Base-by-base conservation (phyloP, 1,139 yeast species). In the Saccharomycopsis hybrid region DNA sequence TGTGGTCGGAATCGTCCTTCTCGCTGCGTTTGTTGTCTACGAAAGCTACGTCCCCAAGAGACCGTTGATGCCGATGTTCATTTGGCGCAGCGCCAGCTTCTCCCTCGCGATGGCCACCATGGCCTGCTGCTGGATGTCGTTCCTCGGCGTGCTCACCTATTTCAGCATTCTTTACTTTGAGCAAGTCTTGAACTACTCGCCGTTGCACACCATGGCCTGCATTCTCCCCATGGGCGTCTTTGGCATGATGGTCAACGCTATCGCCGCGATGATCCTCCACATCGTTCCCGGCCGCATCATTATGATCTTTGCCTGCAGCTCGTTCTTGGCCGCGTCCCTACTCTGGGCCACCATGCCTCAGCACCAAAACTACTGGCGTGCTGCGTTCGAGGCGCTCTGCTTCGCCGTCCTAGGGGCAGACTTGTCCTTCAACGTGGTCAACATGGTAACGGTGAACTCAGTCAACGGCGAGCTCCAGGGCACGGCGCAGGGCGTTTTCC, bases 401-500 rank as follows among this genome's bases (percentile, higher is more conserved):
- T 57, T 69, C 24, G 59, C 66, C 0, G 75, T 70, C 37, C 47
- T 72, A n/a, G 77, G 77, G 1, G 76, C 75, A 0, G 77, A 73
- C 56, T 54, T 72, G 9, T 62, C 68, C 11, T 72, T 71, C 56
- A 73, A 73, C 54, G 71, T 73, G 24, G 64, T 68, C 31, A 72
- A 70, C 50, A 60, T 72, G 57, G 66, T 68, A 41, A 63, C 75
- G 0, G 59, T 72, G 32, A 65, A 70, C 3, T 63, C 73, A 0
- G 74, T 72, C 13, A 65, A 66, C 36, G 60, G 58, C 40, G 54
- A 61, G 3, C 56, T 68, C 38, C 75, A 71, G 51, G 66, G 72
- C 40, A 61, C 74, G 7, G 76, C 76, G 1, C 73, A 74, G 1
- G 76, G 76, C 3, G 65, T 72, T 3, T 72, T 72, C 55, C 72